phyloP scores from a whole-genome alignment of 2,329 filamentous ascomycete genomes.

The Xylariaceae sp. region DNA sequence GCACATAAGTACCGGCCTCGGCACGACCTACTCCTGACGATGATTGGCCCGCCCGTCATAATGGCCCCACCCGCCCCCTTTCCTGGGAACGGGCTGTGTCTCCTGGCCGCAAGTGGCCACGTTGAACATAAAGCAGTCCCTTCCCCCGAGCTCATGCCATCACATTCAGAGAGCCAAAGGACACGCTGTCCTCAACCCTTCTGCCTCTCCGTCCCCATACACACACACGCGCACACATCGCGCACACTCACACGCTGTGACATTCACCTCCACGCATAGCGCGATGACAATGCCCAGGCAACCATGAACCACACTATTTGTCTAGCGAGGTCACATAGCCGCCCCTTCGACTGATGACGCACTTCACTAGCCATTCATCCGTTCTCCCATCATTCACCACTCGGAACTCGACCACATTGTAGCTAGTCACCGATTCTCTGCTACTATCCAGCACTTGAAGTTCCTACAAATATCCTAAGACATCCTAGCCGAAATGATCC shows the following conservation, averaged over 20 bases:
- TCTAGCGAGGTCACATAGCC: conserved; percentile 37
- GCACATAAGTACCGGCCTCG: no score
- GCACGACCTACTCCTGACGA: neutral
- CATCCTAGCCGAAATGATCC: conserved; percentile 36
- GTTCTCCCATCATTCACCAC: conserved; percentile 1
- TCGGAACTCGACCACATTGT: conserved; percentile 29
- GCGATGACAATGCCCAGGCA: conserved; percentile 13
- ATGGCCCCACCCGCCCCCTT: neutral
- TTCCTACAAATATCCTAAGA: neutral
- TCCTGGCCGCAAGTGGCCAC: conserved; percentile 16
- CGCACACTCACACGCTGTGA: neutral
- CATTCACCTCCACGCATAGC: neutral
- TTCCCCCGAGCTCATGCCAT: no score
- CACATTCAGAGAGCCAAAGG: conserved; percentile 14
- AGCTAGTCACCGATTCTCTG: conserved; percentile 6
- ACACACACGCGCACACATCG: conserved; percentile 5
- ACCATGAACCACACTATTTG: conserved; percentile 28
- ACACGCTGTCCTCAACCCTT: conserved; percentile 25
- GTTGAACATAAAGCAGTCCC: conserved; percentile 23
- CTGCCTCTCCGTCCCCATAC: neutral
- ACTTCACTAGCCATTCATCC: no score
- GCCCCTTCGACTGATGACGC: neutral
- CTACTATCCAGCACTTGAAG: no score
- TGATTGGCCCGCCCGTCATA: neutral
- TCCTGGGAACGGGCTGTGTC: neutral